Conservation (phyloP, 2,329 filamentous ascomycete species). For the Grosmannia clavigera region DNA sequence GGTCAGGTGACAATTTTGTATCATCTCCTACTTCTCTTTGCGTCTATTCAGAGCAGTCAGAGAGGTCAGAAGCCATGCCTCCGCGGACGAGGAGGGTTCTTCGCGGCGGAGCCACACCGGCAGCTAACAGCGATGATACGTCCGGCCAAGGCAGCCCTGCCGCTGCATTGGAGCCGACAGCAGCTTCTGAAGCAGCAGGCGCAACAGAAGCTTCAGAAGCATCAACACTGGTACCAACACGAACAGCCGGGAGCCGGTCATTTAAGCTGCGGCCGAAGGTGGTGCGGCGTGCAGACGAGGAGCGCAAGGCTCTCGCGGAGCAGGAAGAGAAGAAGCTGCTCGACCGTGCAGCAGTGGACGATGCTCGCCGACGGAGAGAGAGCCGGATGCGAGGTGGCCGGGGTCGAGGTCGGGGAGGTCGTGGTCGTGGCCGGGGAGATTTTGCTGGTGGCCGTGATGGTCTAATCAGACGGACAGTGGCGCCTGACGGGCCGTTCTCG, state of each 20-base stretch:
- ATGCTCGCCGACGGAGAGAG: slow-evolving; percentile 16
- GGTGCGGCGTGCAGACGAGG: slow-evolving; percentile 21
- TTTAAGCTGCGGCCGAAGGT: slow-evolving; percentile 22
- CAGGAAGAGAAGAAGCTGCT: slow-evolving; percentile 20
- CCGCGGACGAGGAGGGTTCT: neutral
- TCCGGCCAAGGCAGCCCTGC: neutral
- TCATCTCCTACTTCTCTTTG: neutral
- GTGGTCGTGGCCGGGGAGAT: slow-evolving; percentile 17
- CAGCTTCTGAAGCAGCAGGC: too few relatives aligned
- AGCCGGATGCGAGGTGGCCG: slow-evolving; percentile 15
- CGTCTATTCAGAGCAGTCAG: neutral
- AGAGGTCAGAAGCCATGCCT: neutral
- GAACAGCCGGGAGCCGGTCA: slow-evolving; percentile 6
- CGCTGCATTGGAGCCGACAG: neutral
- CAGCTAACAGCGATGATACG: neutral
- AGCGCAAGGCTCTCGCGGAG: slow-evolving; percentile 23
- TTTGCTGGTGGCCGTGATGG: slow-evolving; percentile 14
- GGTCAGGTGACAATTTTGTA: neutral
- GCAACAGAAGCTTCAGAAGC: neutral
- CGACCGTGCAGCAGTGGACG: slow-evolving; percentile 18
- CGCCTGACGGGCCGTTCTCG: slow-evolving; percentile 25
- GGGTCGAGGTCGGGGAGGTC: slow-evolving; percentile 16
- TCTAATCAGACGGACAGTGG: slow-evolving; percentile 18
- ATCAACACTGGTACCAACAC: neutral
- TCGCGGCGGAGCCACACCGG: neutral